Evolutionary conservation across 2,329 filamentous ascomycete genomes (phyloP).

Genomic region (Davidsoniella virescens): DNA sequence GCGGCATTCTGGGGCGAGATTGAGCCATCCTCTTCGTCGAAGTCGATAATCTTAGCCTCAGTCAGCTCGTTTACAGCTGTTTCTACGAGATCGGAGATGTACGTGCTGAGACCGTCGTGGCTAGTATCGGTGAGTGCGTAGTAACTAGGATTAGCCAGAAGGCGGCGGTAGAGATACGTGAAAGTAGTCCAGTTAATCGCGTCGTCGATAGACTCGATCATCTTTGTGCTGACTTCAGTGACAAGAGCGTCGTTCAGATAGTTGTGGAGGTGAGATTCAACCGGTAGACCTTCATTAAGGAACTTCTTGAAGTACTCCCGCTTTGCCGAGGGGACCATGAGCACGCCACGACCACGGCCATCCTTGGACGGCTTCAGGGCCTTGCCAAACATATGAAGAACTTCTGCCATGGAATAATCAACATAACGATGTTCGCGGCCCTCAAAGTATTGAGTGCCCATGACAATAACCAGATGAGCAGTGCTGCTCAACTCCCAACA

Average conservation of each 20-base stretch:
- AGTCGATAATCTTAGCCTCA: constrained; percentile 88
- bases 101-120: constrained; percentile 83
- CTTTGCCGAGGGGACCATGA: constrained; percentile 91
- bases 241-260: constrained; percentile 94
- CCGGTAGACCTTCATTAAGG: constrained; percentile 83
- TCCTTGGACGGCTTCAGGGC: constrained; percentile 66
- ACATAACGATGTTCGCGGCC: constrained; percentile 93
- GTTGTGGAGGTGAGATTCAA: constrained; percentile 83
- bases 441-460: constrained; percentile 97
- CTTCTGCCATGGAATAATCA: constrained; percentile 85
- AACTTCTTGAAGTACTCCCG: constrained; percentile 99
- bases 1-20: constrained; percentile 84
- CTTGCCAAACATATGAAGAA: constrained; percentile 96
- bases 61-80: constrained; percentile 76
- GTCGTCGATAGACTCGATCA: constrained; percentile 87
- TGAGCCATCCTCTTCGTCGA: constrained; percentile 84
- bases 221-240: constrained; percentile 90
- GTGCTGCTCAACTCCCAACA: constrained; percentile 88
- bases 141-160: constrained; percentile 91
- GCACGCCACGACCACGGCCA: constrained; percentile 70
- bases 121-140: constrained; percentile 80
- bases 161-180: constrained; percentile 91
- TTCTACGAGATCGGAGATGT: constrained; percentile 88
- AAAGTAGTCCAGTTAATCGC: constrained; percentile 98
- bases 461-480: constrained; percentile 83